These are phyloP conservation scores for Malania oleifera DNA, from an alignment of 164 flowering plant species.

Conservation along the genomic window DNA sequence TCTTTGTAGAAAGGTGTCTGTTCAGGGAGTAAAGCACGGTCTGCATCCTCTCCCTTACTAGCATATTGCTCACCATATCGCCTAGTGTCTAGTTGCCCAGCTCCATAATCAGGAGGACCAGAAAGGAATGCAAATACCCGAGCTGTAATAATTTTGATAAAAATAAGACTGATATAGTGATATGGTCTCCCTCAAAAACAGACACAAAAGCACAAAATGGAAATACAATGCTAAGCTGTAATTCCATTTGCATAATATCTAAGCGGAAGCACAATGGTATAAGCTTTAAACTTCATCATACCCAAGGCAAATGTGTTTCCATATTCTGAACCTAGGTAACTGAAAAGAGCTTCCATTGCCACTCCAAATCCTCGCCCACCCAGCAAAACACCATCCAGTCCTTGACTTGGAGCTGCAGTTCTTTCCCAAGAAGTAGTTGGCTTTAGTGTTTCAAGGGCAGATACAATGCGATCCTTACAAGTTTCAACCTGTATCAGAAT, in stretches of 20 bases:
- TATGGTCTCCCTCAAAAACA: conserved; percentile 3
- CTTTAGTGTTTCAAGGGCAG: conserved; percentile 88
- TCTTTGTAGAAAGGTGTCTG: conserved; percentile 97
- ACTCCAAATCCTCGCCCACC: conserved; percentile 96
- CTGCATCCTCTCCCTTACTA: conserved; percentile 98
- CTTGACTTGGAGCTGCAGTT: conserved; percentile 74
- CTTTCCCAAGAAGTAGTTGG: conserved; percentile 97
- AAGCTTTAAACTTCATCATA: conserved; percentile 21
- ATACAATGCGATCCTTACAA: conserved; percentile 84
- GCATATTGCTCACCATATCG: conserved; percentile 99
- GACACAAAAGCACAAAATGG: neutral
- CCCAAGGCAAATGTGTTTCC: conserved; percentile 96
- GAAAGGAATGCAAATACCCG: conserved; percentile 94
- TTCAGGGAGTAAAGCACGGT: conserved; percentile 96
- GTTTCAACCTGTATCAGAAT: conserved; percentile 70
- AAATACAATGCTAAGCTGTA: conserved; percentile 1
- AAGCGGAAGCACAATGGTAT: neutral
- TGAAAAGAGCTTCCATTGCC: conserved; percentile 90
- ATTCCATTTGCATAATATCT: neutral
- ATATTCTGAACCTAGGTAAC: conserved; percentile 92
- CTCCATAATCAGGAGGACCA: conserved; percentile 99
- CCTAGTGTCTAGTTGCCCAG: conserved; percentile 91
- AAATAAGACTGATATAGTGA: conserved; percentile 5
- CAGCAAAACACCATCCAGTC: conserved; percentile 72
- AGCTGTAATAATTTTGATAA: conserved; percentile 45